These are phyloP conservation scores for Podochytrium sp. DNA, from an alignment of 192 early-diverging fungal genomes.

Conservation along the genomic window DNA sequence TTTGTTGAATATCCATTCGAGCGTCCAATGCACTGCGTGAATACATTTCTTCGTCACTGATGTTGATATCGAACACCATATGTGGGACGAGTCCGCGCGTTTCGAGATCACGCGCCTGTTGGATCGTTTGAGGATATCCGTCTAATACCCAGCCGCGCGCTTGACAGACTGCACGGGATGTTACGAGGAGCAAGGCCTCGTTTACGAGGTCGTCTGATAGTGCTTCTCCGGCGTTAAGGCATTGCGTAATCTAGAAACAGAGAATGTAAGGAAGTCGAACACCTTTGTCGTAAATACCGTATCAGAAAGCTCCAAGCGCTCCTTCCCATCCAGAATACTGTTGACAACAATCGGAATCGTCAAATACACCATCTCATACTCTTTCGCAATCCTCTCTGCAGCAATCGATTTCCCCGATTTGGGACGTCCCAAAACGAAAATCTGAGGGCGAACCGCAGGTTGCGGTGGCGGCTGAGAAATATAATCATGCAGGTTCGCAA, in stretches of 20 bases:
- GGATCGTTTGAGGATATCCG: conserved; percentile 51
- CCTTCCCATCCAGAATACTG: conserved; percentile 43
- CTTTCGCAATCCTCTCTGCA: conserved; percentile 33
- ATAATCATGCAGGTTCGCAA: conserved; percentile 38
- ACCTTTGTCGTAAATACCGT: too few species aligned
- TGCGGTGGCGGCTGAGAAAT: conserved; percentile 36
- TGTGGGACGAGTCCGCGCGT: conserved; percentile 49
- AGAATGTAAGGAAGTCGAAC: too few species aligned
- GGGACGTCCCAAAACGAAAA: conserved; percentile 47
- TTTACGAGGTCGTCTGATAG: conserved; percentile 40
- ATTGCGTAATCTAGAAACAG: conserved; percentile 30
- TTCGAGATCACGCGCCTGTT: conserved; percentile 51
- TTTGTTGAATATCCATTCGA: conserved; percentile 13
- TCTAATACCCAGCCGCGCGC: conserved; percentile 60
- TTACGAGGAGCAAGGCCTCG: conserved; percentile 45
- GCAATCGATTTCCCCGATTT: conserved; percentile 52
- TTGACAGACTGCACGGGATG: conserved; percentile 40
- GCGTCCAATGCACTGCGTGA: conserved; percentile 27
- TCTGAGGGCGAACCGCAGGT: conserved; percentile 42
- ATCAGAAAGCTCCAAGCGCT: conserved; percentile 30
- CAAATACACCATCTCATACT: conserved; percentile 48
- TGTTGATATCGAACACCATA: conserved; percentile 41
- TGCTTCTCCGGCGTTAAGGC: conserved; percentile 36
- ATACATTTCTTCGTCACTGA: conserved; percentile 29
- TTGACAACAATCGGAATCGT: conserved; percentile 43